Evolutionary conservation across 2,329 filamentous ascomycete genomes (phyloP), one percentile per base, ranked within the genome.

Genomic region (Knufia petricola): DNA sequence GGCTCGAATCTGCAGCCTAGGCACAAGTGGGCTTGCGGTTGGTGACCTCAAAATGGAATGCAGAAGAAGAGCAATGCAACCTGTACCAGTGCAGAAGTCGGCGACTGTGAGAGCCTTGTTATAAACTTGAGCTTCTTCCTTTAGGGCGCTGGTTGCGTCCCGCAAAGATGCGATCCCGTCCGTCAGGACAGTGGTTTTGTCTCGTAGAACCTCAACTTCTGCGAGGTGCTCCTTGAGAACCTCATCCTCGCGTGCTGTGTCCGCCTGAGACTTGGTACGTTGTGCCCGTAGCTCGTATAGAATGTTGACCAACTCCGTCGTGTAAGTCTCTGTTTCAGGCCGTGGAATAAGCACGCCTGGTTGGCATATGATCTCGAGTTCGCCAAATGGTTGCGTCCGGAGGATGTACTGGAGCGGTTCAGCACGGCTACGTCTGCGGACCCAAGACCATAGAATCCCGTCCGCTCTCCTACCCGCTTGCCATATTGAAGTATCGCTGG

Each of bases 11-110:
- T 69, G 63, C 6, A 86, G 56, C 13, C 12, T n/a, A 42, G 42
- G 19, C 15, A n/a, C 34, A 20, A 31, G 20, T 19, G 13, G 8
- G 4, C 36, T 19, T n/a, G 26, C 12, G 6, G n/a, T 26, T 9
- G 50, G 47, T 32, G 52, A 46, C 32, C 54, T 52, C 50, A 87
- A 74, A 8, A 82, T 72, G 30, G 81, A 71, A 53, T 84, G 78
- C 4, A 95, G 72, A 2, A 87, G 76, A 7, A 96, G 75, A 0
- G 87, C 77, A 54, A 96, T 94, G 66, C 90, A 95, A 3, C 92
- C 92, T 3, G 85, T 87, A 8, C 92, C 92, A 0, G 87, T 89
- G 65, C 92, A 96, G 24, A 95, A 72, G 64, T 98, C 92, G 7
- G 95, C 65, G 34, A 96, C 70, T 10, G 73, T 75, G 10, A 94